phyloP scores from a whole-genome alignment of 2,329 filamentous ascomycete genomes.

The Paramyrothecium sp. region DNA sequence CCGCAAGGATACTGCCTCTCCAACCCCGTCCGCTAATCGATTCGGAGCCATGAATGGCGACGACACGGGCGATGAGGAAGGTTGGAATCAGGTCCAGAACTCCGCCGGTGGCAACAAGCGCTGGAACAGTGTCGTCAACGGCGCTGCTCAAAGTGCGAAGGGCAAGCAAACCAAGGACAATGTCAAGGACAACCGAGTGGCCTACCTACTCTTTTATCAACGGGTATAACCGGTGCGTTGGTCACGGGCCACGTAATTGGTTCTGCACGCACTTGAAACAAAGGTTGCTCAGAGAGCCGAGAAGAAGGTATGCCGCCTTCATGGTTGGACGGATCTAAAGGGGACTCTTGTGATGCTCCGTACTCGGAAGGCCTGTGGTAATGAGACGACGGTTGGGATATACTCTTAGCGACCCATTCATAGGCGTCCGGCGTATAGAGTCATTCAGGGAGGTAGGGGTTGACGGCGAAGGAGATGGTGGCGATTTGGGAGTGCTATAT shows the following conservation, averaged over 20 bases:
- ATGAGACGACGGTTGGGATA: constrained; percentile 14
- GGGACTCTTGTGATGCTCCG: neutral
- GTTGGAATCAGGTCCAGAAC: constrained; percentile 79
- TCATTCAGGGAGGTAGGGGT: constrained; percentile 13
- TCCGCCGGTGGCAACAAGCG: constrained; percentile 64
- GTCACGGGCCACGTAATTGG: too few relatives aligned
- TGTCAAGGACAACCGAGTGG: constrained; percentile 92
- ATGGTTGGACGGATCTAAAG: neutral
- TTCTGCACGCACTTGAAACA: too few relatives aligned
- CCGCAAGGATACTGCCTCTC: constrained; percentile 20
- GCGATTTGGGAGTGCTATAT: too few relatives aligned
- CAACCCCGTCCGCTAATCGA: constrained; percentile 61
- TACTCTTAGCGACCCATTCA: constrained; percentile 18
- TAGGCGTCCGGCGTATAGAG: constrained; percentile 26
- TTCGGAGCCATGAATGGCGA: constrained; percentile 70
- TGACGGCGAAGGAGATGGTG: too few relatives aligned
- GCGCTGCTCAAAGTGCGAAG: constrained; percentile 55
- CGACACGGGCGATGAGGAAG: constrained; percentile 64
- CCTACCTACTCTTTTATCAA: constrained; percentile 95
- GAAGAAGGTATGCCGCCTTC: neutral
- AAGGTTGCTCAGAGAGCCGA: too few relatives aligned
- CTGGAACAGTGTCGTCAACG: constrained; percentile 70
- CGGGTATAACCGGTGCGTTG: constrained; percentile 48
- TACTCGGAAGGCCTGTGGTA: constrained; percentile 12
- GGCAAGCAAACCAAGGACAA: constrained; percentile 58